Evolutionary conservation across 2,329 filamentous ascomycete species (phyloP).

Genomic region (Trematosphaeria pertusa): DNA sequence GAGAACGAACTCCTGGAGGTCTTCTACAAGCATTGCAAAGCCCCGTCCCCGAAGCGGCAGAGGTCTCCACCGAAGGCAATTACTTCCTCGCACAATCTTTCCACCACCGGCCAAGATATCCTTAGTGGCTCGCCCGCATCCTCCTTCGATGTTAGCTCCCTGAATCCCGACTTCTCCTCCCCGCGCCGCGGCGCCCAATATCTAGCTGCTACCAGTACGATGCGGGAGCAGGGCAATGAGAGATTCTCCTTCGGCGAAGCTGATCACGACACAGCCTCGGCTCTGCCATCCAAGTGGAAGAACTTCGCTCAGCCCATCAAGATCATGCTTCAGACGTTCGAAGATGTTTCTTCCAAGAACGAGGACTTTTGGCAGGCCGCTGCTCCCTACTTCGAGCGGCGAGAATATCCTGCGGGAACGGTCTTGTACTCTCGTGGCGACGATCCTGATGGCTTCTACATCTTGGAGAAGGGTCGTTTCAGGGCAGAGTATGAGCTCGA

Average conservation of each 20-base stretch:
- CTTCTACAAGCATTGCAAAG: conserved; percentile 53
- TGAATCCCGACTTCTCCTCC: conserved; percentile 71
- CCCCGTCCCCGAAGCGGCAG: conserved; percentile 52
- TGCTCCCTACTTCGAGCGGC: conserved; percentile 75
- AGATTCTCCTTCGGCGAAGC: conserved; percentile 21
- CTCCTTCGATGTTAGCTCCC: conserved; percentile 34
- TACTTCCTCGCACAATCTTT: conserved; percentile 18
- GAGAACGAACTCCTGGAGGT: conserved; percentile 89
- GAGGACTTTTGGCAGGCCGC: conserved; percentile 95
- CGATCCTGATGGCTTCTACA: conserved; percentile 81
- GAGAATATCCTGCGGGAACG: conserved; percentile 71
- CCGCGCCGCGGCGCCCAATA: conserved; percentile 80
- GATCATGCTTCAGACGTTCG: conserved; percentile 94
- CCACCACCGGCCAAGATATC: conserved; percentile 19
- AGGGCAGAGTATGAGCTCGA: conserved; percentile 90
- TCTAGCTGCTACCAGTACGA: conserved; percentile 76
- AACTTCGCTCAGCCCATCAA: conserved; percentile 89
- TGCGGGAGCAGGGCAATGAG: conserved; percentile 67
- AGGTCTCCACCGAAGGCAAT: conserved; percentile 46
- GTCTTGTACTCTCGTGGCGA: conserved; percentile 81
- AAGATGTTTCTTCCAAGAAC: conserved; percentile 81
- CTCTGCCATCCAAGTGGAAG: conserved; percentile 70
- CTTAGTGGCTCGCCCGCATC: conserved; percentile 33
- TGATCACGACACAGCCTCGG: conserved; percentile 12
- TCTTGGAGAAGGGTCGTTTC: conserved; percentile 87